Evolutionary conservation across 1,139 yeast species (phyloP).

Genomic region (Geotrichum reessii): DNA sequence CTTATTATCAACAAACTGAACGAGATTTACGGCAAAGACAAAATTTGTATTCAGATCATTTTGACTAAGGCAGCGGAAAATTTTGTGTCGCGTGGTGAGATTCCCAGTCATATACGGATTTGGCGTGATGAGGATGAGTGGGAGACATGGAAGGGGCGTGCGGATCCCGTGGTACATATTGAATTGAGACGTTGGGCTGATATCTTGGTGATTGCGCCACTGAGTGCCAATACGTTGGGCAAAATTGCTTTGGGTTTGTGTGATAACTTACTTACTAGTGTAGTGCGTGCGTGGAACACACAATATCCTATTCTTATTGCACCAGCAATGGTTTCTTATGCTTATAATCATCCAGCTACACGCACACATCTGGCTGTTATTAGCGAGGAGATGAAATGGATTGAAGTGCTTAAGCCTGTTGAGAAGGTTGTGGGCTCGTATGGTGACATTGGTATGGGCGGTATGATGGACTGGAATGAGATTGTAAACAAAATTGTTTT

Average conservation of each 20-base stretch:
- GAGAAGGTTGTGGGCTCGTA: constrained; percentile 89
- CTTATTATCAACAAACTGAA: constrained; percentile 66
- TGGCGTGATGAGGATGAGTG: constrained; percentile 94
- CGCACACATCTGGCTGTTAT: constrained; percentile 70
- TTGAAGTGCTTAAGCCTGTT: constrained; percentile 80
- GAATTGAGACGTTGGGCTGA: constrained; percentile 96
- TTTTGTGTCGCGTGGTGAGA: constrained; percentile 56
- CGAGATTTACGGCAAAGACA: constrained; percentile 70
- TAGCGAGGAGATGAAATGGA: constrained; percentile 86
- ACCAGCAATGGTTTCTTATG: constrained; percentile 90
- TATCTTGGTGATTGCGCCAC: constrained; percentile 77
- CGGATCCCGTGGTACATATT: constrained; percentile 89
- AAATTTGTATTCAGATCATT: constrained; percentile 71
- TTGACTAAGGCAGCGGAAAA: constrained; percentile 79
- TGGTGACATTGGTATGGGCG: constrained; percentile 94
- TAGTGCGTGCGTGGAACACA: constrained; percentile 87
- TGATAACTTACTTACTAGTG: constrained; percentile 81
- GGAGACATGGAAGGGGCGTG: constrained; percentile 76
- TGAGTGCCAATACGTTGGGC: constrained; percentile 87
- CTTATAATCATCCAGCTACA: constrained; percentile 82
- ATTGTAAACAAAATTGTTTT: constrained; percentile 78
- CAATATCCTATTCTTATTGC: constrained; percentile 82
- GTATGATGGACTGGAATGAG: constrained; percentile 97
- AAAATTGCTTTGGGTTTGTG: constrained; percentile 85
- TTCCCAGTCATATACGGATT: constrained; percentile 59